A percentile compares a stretch with the other conserved stretches of the same genome.
Conservation (phyloP, 257 asterid genomes). For the Lantana camara region DNA sequence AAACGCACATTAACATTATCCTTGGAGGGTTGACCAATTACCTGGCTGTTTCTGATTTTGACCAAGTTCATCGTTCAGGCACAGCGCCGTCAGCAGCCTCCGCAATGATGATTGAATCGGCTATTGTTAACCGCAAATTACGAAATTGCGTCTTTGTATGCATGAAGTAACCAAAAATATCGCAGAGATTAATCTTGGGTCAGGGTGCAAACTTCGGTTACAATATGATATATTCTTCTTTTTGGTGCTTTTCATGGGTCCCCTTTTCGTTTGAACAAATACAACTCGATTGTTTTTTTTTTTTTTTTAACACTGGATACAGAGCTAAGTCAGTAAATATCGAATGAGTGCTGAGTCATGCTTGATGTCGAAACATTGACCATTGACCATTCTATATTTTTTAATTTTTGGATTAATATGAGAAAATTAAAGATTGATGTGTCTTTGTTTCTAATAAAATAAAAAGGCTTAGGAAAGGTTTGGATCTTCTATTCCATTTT, state of each 20-base stretch:
- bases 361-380: slow-evolving; percentile 24
- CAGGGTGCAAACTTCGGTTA: too few relatives aligned
- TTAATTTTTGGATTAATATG: not conserved
- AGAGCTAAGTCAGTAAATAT: slow-evolving; percentile 18
- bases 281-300: not conserved
- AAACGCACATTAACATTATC: not conserved
- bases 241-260: not conserved
- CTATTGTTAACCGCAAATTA: not conserved
- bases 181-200: too few relatives aligned
- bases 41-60: slow-evolving; percentile 12
- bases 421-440: slow-evolving; percentile 14
- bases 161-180: slow-evolving; percentile 28
- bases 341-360: slow-evolving; percentile 5
- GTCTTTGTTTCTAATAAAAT: too few relatives aligned
- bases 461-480: too few relatives aligned
- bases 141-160: slow-evolving; percentile 10
- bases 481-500: too few relatives aligned
- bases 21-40: not conserved
- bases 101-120: too few relatives aligned
- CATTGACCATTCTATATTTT: not conserved
- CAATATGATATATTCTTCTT: not conserved
- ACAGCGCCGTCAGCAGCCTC: too few relatives aligned
- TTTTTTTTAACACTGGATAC: too few relatives aligned
- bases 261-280: not conserved
- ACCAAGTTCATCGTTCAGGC: slow-evolving; percentile 7